A percentile compares a stretch with the other conserved stretches of the same genome.
phyloP scores from a whole-genome alignment of 2,329 filamentous ascomycete genomes.

The Davidsoniella neocaledoniae region DNA sequence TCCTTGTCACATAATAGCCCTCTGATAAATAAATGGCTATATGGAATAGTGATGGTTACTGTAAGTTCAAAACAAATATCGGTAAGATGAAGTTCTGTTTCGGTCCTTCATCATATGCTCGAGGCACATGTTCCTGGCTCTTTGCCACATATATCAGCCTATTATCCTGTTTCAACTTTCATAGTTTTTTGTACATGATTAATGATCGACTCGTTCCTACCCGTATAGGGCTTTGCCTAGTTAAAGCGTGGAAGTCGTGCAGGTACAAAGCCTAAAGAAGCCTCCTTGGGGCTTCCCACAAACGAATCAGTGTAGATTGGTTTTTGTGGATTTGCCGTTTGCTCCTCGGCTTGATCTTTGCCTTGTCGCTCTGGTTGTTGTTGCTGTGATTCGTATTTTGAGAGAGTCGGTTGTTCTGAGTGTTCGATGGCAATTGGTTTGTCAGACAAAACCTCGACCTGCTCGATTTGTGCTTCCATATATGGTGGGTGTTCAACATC shows the following conservation, averaged over 20 bases:
- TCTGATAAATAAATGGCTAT: too few species aligned
- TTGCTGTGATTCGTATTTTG: slow-evolving; percentile 1
- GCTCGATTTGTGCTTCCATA: slow-evolving; percentile 5
- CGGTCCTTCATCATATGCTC: not conserved
- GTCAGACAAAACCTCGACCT: not conserved
- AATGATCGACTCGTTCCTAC: too few species aligned
- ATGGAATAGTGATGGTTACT: too few species aligned
- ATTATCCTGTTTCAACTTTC: too few species aligned
- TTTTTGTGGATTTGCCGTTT: not conserved
- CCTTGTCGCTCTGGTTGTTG: too few species aligned
- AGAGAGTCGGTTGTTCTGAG: not conserved
- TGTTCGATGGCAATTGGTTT: slow-evolving; percentile 2
- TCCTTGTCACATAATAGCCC: too few species aligned
- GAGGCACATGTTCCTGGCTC: too few species aligned
- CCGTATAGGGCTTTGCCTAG: slow-evolving; percentile 16
- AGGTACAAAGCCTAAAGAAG: slow-evolving; percentile 31
- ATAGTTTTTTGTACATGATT: too few species aligned
- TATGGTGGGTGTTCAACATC: not conserved
- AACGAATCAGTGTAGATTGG: not conserved
- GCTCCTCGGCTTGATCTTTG: not conserved
- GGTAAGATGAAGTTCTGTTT: slow-evolving; percentile 1
- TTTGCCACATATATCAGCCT: too few species aligned
- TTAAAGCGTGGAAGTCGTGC: slow-evolving; percentile 41
- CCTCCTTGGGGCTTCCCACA: slow-evolving; percentile 3
- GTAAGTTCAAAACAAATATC: not conserved